A percentile compares a stretch with the other conserved stretches of the same genome.
These are phyloP conservation scores for Incumbomyces delicatus DNA, from an alignment of 2,329 filamentous ascomycete genomes.

Conservation along the genomic window DNA sequence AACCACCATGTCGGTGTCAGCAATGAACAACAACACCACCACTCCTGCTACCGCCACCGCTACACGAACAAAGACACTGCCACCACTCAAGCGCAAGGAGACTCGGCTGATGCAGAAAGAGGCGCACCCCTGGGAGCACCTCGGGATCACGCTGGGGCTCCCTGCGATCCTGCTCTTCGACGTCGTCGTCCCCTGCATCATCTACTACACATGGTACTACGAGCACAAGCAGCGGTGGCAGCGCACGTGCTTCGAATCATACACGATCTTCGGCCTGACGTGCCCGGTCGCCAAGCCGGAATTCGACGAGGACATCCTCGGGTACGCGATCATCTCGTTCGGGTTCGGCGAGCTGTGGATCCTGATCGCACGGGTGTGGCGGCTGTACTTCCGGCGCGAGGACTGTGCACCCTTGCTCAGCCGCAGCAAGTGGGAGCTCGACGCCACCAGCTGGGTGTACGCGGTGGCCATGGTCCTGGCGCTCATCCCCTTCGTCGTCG, in stretches of 20 bases:
- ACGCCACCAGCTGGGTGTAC: conserved; percentile 13
- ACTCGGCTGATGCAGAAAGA: conserved; percentile 11
- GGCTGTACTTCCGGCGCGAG: conserved; percentile 6
- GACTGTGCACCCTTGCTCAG: conserved; percentile 10
- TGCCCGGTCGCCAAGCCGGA: conserved; percentile 9
- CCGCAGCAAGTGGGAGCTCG: conserved; percentile 9
- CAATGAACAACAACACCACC: no score
- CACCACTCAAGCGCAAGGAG: conserved; percentile 11
- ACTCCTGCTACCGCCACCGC: no score
- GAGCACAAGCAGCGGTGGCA: conserved; percentile 7
- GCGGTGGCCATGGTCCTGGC: conserved; percentile 11
- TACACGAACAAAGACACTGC: conserved; percentile 1
- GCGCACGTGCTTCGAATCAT: conserved; percentile 7
- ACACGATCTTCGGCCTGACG: not conserved
- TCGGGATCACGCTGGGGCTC: conserved; percentile 10
- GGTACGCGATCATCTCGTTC: conserved; percentile 16
- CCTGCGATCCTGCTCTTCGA: conserved; percentile 12
- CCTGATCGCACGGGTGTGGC: conserved; percentile 10
- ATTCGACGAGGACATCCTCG: conserved; percentile 12
- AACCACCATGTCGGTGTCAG: no score
- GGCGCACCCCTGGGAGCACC: conserved; percentile 11
- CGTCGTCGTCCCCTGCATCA: conserved; percentile 12
- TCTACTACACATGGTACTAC: conserved; percentile 14
- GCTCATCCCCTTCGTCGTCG: conserved; percentile 12
- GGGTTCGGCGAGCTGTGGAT: conserved; percentile 12